Evolutionary conservation across 208 protist genomes (phyloP), one percentile per base, ranked within the genome.

Genomic region (Strigomonas culicis): DNA sequence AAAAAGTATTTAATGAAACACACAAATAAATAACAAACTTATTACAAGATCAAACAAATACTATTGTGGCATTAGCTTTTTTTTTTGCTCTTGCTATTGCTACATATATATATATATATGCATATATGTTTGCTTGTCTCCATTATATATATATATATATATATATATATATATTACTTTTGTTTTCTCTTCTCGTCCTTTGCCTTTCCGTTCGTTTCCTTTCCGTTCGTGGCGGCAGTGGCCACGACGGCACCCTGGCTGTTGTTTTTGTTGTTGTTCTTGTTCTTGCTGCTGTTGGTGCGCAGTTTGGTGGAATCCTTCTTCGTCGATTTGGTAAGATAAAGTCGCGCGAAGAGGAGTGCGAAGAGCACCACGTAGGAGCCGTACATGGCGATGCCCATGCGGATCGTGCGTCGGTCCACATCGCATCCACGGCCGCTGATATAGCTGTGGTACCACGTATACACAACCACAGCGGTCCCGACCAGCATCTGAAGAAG

Each of bases 401-500:
- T 68, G 63, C 84, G 56, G 64, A 72, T 58, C 24, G 61, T 73
- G 32, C 72, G 71, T 46, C 75, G 53, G 59, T 78, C 53, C 25
- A 57, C 55, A 17, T 78, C 70, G 50, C 84, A 91, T 46, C 80
- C 87, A 11, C 63, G 22, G 24, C 39, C 52, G 17, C 44, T 70
- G 27, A 63, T 63, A 59, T 78, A 77, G 17, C 68, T 59, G 46
- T 87, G 75, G 53, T 77, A 74, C 53, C 77, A 75, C 30, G 71
- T 77, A 68, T 80, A 80, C 36, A 72, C 43, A 36, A 82, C 79
- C 22, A 97, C 75, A 21, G 63, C 66, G 15, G 77, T 90, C 30
- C 94, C 96, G 11, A 90, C 63, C 30, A 97, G 70, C 95, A 98
- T 98, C 71, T 98, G 97, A n/a, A 89, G 57, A 15, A 94, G 68